Evolutionary conservation across 305 asterid species (phyloP), one percentile per base, ranked within the genome.

Genomic region (Coffea humblotiana): DNA sequence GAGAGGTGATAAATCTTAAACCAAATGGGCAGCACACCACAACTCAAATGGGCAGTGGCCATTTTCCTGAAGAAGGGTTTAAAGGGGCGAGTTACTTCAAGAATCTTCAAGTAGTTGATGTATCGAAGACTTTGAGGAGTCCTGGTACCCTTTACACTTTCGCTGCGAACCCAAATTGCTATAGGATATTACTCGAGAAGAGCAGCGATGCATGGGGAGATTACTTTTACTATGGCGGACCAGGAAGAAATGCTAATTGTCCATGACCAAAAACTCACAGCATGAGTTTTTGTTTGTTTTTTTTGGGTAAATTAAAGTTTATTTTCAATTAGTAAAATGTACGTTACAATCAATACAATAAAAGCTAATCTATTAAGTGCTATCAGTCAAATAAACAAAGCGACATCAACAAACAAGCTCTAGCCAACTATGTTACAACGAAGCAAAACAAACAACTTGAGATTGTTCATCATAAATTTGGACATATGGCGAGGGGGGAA

Each of bases 41-140:
- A 40, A 40, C 43, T 40, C 43, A 40, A 5, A 74, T 74, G 78
- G 78, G 78, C 49, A 75, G 78, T 40, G 78, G 78, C 54, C 78
- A 61, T 75, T 75, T 75, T 32, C 54, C 78, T 1, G 70, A 75
- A 32, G 78, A 75, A 61, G 71, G 71, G 10, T 58, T 35, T 60
- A 70, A 70, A 45, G 61, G 61, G 70, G 25, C 78, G 2, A 75
- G 78, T 60, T 75, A 58, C 8, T 58, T 75, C 52, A 75, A 48
- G 35, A 58, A 75, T 60, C 58, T 75, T 29, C 78, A 58, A 60
- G 58, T 75, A 32, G 78, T 75, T 1, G 78, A 75, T 75, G 54
- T 43, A 9, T 58, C 78, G 15, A 75, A 58, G 54, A 75, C 37
- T 9, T 43, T 75, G 6, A 75, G 54, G 54, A 25, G 35, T 37